Evolutionary conservation across 2,329 filamentous ascomycete species (phyloP).

Genomic region (Didymella segeticola): DNA sequence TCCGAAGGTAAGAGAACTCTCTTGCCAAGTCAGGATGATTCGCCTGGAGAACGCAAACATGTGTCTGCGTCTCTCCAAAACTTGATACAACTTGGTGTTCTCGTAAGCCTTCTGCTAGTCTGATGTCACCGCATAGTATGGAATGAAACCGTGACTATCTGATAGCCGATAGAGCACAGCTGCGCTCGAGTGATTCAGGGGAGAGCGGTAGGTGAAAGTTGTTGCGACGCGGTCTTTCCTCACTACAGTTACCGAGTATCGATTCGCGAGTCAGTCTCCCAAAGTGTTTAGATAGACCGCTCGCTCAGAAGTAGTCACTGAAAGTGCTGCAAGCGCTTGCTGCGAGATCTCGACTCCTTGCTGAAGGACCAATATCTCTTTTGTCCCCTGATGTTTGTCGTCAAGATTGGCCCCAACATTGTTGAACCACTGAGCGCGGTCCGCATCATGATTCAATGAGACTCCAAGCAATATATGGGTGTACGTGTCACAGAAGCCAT

Average conservation of each 20-base stretch:
- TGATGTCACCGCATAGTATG: not conserved
- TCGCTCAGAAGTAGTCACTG: not conserved
- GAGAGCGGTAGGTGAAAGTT: not conserved
- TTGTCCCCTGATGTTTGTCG: not conserved
- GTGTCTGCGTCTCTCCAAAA: not conserved
- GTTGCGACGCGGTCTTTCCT: not conserved
- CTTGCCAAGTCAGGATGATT: not conserved
- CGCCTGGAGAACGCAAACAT: not conserved
- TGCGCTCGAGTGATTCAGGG: not conserved
- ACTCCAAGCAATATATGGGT: too few relatives aligned
- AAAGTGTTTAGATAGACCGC: not conserved
- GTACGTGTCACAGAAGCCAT: too few relatives aligned
- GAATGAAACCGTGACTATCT: not conserved
- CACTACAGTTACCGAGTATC: not conserved
- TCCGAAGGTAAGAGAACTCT: not conserved
- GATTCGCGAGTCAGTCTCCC: not conserved
- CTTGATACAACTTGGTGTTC: not conserved
- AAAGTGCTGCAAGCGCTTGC: not conserved
- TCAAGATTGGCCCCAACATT: not conserved
- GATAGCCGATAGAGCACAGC: not conserved
- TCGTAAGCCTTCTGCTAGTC: not conserved
- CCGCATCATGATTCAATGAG: too few relatives aligned
- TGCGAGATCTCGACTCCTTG: not conserved
- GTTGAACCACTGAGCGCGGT: not conserved
- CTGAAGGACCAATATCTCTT: not conserved